Percentiles rank a stretch among this genome's conserved stretches.
Conservation (phyloP, 208 protist species). For the Leishmania arabica region DNA sequence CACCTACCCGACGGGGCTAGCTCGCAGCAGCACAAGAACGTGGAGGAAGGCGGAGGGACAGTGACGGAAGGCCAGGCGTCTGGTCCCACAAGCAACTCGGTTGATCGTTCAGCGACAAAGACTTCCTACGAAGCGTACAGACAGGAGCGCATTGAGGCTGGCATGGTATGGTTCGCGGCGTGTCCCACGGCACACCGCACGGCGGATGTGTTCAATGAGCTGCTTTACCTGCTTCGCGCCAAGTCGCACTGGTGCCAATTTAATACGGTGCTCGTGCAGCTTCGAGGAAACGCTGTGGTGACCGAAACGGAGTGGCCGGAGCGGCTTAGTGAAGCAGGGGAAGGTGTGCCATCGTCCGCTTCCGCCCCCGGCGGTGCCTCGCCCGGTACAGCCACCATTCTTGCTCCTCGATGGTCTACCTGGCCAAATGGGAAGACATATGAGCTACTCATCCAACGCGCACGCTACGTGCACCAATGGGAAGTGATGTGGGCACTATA, state of each 20-base stretch:
- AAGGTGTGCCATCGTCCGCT: background rate
- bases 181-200: slow-evolving; percentile 46
- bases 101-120: slow-evolving; percentile 10
- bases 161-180: slow-evolving; percentile 55
- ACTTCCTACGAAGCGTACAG: slow-evolving; percentile 67
- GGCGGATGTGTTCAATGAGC: slow-evolving; percentile 75
- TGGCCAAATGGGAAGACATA: slow-evolving; percentile 73
- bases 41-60: background rate
- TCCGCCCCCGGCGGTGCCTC: background rate
- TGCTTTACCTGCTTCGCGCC: slow-evolving; percentile 71
- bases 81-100: background rate
- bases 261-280: slow-evolving; percentile 48
- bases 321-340: background rate
- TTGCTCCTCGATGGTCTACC: slow-evolving; percentile 45
- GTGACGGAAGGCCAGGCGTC: background rate
- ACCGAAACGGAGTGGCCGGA: slow-evolving; percentile 8
- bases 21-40: background rate
- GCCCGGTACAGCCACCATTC: slow-evolving; percentile 8
- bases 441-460: slow-evolving; percentile 67
- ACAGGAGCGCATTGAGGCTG: slow-evolving; percentile 43
- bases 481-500: slow-evolving; percentile 68
- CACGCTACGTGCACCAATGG: slow-evolving; percentile 71
- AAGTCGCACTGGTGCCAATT: slow-evolving; percentile 48
- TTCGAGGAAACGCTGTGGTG: slow-evolving; percentile 57
- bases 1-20: slow-evolving; percentile 9